Evolutionary conservation across 2,329 filamentous ascomycete species (phyloP), one percentile per base, ranked within the genome.

Genomic region (Pseudogymnoascus sp.): DNA sequence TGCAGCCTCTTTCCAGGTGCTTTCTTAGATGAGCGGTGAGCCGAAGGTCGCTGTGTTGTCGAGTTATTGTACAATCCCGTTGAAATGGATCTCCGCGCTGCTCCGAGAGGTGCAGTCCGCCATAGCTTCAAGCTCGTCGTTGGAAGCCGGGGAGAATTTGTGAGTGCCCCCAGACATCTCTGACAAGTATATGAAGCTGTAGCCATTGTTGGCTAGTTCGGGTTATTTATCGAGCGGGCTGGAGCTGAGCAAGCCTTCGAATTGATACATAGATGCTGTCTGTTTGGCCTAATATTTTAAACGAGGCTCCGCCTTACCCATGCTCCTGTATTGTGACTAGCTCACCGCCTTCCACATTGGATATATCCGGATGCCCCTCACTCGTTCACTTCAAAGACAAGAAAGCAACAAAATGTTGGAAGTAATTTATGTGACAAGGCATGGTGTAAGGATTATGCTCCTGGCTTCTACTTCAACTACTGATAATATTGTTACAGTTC

Each of bases 401-500:
- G 3, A 52, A 52, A 52, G 26, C 45, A 30, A 18, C 26, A 52
- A 52, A 52, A 52, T 52, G 45, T 52, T 52, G 26, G 45, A 52
- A 18, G 45, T 52, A 18, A 89, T 91, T 64, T 90, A 90, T 70
- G 76, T 91, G 61, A 82, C 82, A 64, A 84, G 88, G 21, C 88
- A 91, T 71, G 88, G 86, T 67, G 88, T 90, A 80, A 76, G 84
- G 77, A 21, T 26, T 58, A 38, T 52, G 10, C 13, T 41, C 12
- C 13, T 28, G 8, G 10, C 10, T 30, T 30, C 3, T 2, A 18
- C 23, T 52, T 52, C 9, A 30, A 18, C 5, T 19, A 19, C 45
- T 59, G 5, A 45, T 41, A 48, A 21, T 59, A 60, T 30, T 18
- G 60, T 48, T 61, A 48, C 72, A 95, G 92, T 96, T 95, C 74